Percentiles rank a stretch among this genome's conserved stretches.
Conservation (phyloP, 169 alveolate species). For the Hammondia hammondi region DNA sequence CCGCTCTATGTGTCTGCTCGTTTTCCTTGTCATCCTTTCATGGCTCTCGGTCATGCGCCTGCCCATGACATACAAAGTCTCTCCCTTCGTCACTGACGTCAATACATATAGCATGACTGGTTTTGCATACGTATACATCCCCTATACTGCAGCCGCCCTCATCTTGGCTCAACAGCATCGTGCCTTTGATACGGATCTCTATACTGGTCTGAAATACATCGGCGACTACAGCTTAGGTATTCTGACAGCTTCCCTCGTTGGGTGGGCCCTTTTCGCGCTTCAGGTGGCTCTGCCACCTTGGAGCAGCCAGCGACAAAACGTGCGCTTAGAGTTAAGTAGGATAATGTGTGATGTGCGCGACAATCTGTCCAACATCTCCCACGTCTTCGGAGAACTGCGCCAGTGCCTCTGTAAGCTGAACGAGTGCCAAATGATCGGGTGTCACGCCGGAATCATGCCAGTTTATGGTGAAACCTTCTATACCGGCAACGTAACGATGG, state of each 20-base stretch:
- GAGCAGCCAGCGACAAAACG: conserved; percentile 36
- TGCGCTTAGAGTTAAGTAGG: background rate
- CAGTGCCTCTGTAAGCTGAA: background rate
- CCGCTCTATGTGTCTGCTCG: conserved; percentile 16
- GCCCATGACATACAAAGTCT: conserved; percentile 12
- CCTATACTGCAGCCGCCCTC: conserved; percentile 19
- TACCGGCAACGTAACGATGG: too few species aligned
- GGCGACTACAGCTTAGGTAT: background rate
- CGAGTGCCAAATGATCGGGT: background rate
- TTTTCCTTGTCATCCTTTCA: conserved; percentile 16
- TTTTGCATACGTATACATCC: conserved; percentile 22
- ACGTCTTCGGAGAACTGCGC: background rate
- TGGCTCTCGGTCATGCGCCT: conserved; percentile 38
- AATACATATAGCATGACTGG: conserved; percentile 20
- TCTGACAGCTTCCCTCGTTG: conserved; percentile 7
- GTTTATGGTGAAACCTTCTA: too few species aligned
- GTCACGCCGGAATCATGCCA: too few species aligned
- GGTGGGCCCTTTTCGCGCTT: conserved; percentile 21
- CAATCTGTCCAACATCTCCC: background rate
- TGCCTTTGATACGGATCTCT: conserved; percentile 31
- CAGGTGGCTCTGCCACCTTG: conserved; percentile 42
- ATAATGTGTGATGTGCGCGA: conserved; percentile 16
- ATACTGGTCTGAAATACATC: background rate
- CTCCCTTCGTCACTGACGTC: conserved; percentile 45
- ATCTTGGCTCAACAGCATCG: conserved; percentile 34